Percentiles rank a stretch among this genome's conserved stretches.
Evolutionary conservation across 2,329 filamentous ascomycete species (phyloP).

Genomic region (Anthostomella pinea): DNA sequence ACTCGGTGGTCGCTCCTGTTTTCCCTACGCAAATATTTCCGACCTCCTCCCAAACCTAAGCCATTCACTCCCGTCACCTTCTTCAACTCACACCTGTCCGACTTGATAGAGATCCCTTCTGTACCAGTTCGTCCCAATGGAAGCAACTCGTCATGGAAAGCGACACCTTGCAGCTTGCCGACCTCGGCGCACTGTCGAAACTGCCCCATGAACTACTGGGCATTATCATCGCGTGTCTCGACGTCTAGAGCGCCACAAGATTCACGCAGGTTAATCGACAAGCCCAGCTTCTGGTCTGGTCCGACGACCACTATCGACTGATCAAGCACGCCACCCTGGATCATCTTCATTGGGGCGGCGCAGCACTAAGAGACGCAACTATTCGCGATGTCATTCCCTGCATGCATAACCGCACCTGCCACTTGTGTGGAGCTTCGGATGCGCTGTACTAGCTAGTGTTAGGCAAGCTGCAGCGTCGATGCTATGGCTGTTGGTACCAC

Average conservation of each 20-base stretch:
- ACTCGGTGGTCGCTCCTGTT: too few relatives aligned
- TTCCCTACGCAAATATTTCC: too few relatives aligned
- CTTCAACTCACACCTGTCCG: too few relatives aligned
- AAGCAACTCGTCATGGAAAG: neutral
- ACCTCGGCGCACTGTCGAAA: slow-evolving; percentile 7
- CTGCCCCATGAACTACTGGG: slow-evolving; percentile 6
- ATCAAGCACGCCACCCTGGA: neutral
- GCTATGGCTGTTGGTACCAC: too few relatives aligned
- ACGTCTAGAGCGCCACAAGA: slow-evolving; percentile 4
- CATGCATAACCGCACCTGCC: neutral
- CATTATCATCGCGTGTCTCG: slow-evolving; percentile 3
- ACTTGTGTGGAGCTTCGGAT: neutral
- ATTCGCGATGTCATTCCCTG: neutral
- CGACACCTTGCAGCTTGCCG: slow-evolving; percentile 3
- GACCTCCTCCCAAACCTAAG: too few relatives aligned
- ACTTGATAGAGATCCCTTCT: neutral
- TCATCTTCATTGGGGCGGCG: slow-evolving; percentile 1
- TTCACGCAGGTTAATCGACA: slow-evolving; percentile 7
- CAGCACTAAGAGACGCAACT: slow-evolving; percentile 3
- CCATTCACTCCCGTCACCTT: too few relatives aligned
- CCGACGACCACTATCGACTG: slow-evolving; percentile 3
- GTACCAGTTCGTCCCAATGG: neutral
- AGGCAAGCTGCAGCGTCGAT: too few relatives aligned
- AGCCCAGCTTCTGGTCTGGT: slow-evolving; percentile 8
- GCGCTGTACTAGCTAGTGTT: too few relatives aligned